Conservation (phyloP, 2,329 filamentous ascomycete species). For the Microdochium paspali region DNA sequence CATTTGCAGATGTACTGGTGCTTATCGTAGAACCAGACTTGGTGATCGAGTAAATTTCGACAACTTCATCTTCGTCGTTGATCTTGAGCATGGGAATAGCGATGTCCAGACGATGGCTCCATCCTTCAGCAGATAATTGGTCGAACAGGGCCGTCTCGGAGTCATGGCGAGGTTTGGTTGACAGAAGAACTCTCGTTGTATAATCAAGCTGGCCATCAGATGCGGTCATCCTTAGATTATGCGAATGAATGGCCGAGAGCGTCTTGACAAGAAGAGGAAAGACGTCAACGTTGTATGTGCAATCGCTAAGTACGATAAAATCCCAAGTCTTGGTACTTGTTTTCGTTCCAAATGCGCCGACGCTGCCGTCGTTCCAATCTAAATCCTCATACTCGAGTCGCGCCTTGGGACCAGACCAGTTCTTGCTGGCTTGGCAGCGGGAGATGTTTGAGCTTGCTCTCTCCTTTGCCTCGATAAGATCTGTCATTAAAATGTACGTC, state of each 20-base stretch:
- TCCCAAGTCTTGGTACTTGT: conserved; percentile 36
- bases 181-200: conserved; percentile 37
- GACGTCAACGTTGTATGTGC: conserved; percentile 51
- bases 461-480: conserved; percentile 43
- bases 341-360: conserved; percentile 31
- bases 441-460: conserved; percentile 37
- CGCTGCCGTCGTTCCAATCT: conserved; percentile 44
- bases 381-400: conserved; percentile 41
- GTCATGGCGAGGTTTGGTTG: conserved; percentile 46
- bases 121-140: conserved; percentile 33
- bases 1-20: not conserved
- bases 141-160: conserved; percentile 40
- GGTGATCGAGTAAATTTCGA: conserved; percentile 42
- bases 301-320: conserved; percentile 46
- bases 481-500: conserved; percentile 38
- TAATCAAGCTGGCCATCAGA: conserved; percentile 3
- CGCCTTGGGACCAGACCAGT: not conserved
- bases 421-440: not conserved
- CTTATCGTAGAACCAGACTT: not conserved
- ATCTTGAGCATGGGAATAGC: conserved; percentile 35
- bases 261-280: conserved; percentile 44
- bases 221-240: conserved; percentile 17
- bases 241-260: conserved; percentile 35
- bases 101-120: conserved; percentile 31
- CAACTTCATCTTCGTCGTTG: conserved; percentile 29